Conservation (phyloP, 1,139 yeast species). For the Geotrichum cucujoidarum region DNA sequence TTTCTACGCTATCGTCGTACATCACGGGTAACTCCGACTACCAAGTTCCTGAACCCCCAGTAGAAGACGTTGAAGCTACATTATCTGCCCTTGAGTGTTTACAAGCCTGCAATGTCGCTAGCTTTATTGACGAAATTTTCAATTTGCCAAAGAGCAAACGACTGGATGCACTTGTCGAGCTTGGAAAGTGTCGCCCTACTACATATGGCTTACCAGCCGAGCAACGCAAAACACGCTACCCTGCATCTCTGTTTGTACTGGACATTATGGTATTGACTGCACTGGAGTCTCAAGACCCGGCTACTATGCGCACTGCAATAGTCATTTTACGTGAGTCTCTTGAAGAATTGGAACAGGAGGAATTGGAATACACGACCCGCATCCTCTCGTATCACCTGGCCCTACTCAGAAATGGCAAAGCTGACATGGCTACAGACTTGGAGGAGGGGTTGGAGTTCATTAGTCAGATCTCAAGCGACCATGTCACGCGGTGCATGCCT, state of each 20-base stretch:
- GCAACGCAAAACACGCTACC: conserved; percentile 23
- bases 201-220: conserved; percentile 24
- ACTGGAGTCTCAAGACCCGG: conserved; percentile 19
- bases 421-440: conserved; percentile 36
- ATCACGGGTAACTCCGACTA: conserved; percentile 80
- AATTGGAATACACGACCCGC: conserved; percentile 33
- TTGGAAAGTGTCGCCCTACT: conserved; percentile 29
- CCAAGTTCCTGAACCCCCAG: conserved; percentile 88
- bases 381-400: conserved; percentile 27
- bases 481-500: conserved; percentile 20
- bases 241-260: conserved; percentile 22
- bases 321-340: conserved; percentile 27
- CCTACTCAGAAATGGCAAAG: conserved; percentile 41
- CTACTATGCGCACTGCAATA: conserved; percentile 27
- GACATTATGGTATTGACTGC: conserved; percentile 28
- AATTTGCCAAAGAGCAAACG: conserved; percentile 5
- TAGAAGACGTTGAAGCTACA: conserved; percentile 84
- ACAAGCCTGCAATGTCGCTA: conserved; percentile 55
- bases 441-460: conserved; percentile 13
- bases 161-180: conserved; percentile 24
- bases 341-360: conserved; percentile 27
- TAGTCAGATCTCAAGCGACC: conserved; percentile 19
- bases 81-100: conserved; percentile 78
- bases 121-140: conserved; percentile 40
- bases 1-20: conserved; percentile 87